Evolutionary conservation across 345 rosid genomes (phyloP), one percentile per base, ranked within the genome.

Genomic region (Gossypium sturtianum): DNA sequence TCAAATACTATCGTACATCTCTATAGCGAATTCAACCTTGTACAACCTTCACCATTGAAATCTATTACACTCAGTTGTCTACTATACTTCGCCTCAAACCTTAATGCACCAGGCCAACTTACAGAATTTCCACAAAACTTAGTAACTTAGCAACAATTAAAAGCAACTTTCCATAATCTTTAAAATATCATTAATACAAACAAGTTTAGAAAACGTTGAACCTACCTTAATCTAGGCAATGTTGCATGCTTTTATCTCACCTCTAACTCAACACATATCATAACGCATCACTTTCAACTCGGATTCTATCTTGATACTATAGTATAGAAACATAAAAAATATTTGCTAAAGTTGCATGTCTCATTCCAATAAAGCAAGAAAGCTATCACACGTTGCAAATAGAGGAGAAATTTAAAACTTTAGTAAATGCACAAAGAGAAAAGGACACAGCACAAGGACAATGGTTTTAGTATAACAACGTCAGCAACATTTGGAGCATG

Each of bases 401-500:
- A 29, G 34, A 29, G 34, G 1, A 29, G 34, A 29, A 3, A 29
- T 29, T n/a, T 16, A 16, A 29, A 22, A 49, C 22, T 25, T 27
- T 25, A 52, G 25, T 23, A 71, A 16, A 10, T 6, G 13, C 15
- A 54, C 13, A 11, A 54, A 17, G 67, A 9, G 25, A 15, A 64
- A 12, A 48, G 54, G 16, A 12, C 5, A 51, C 3, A 29, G 5
- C 34, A 3, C 34, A 51, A 5, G 45, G 3, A 22, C 9, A 66
- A 27, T 1, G 60, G 19, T 2, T 47, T 10, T 45, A 29, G 71
- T 22, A 49, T 41, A 41, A 56, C 34, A 53, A 20, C n/a, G 47
- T 25, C 45, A 76, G 12, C 4, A 69, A 5, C 20, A 77, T 16
- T 79, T 44, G 48, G 65, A 70, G 63, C 57, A 49, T 74, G 67